Conservation (phyloP, 2,329 filamentous ascomycete genomes). For the Nannizziopsis barbatae region DNA sequence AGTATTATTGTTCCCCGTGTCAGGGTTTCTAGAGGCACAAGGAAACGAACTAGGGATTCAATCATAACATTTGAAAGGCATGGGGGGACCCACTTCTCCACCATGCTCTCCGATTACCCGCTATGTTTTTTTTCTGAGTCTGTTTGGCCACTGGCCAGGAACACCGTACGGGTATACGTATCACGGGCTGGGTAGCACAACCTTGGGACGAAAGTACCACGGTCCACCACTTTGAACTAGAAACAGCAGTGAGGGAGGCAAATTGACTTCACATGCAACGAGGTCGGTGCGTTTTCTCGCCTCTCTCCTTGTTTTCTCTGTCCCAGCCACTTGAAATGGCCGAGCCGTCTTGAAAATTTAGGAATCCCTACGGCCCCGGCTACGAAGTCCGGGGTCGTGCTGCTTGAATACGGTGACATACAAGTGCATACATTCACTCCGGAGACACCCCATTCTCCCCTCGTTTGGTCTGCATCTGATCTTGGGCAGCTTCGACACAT, state of each 20-base stretch:
- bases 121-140: neutral
- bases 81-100: constrained; percentile 2
- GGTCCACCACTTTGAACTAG: neutral
- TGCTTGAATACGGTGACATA: too few relatives aligned
- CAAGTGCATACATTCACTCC: too few relatives aligned
- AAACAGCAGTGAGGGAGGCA: neutral
- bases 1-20: neutral
- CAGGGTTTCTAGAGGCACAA: neutral
- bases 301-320: neutral
- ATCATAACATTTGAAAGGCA: too few relatives aligned
- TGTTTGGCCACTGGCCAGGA: neutral
- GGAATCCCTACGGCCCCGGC: too few relatives aligned
- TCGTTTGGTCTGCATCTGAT: too few relatives aligned
- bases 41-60: constrained; percentile 1
- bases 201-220: neutral
- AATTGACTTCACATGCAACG: neutral
- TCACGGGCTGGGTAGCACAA: neutral
- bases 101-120: neutral
- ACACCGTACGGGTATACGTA: neutral
- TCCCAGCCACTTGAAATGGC: too few relatives aligned
- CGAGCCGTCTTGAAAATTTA: too few relatives aligned
- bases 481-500: too few relatives aligned
- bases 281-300: neutral
- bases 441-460: too few relatives aligned
- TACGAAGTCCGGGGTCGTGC: too few relatives aligned